Base-by-base conservation (phyloP, 805 yeast species). In the Cyberlindnera xishuangbannaensis region DNA sequence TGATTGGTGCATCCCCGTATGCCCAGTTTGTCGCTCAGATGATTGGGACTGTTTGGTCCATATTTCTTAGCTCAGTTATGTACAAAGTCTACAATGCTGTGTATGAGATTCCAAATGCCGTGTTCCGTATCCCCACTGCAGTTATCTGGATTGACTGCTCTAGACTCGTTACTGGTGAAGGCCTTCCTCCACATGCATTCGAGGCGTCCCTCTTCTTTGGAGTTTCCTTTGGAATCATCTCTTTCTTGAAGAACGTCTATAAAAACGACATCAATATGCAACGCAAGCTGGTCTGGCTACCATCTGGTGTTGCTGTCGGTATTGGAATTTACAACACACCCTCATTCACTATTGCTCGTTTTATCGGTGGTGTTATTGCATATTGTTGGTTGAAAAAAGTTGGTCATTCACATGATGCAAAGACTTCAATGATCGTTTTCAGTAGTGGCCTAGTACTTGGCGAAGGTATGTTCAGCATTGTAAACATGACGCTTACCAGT, bases 141-240 rank as follows among this genome's bases (percentile, higher is more conserved):
- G 75, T 86, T 4, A 86, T 90, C 15, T 90, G 98, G 98, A 80
- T 90, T 27, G 97, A 90, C 56, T 88, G 97, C 55, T 86, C 97
- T 1, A 65, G 98, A 36, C 65, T 90, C 24, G 95, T 90, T 20
- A 83, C 90, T 1, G 98, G 97, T 2, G 71, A 80, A 36, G 95
- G 95, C 0, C 63, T 92, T 16, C 98, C 98, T 0, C 83, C 86
- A 1, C 71, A 71, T 37, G 95, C 87, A 1, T 60, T 67, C 37
- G 72, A 66, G 33, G 72, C 76, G 45, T 69, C 85, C 0, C 50
- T 81, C 4, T 38, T 64, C 0, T 76, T 86, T 49, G 94, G 90
- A 0, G 40, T 71, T 2, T 45, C 78, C 0, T 87, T 88, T 58
- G 95, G 80, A 1, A 24, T 71, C 2, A 73, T 87, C 7, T 72